Conservation (phyloP, 768 basidiomycete genomes). For the Podaxis rugospora region DNA sequence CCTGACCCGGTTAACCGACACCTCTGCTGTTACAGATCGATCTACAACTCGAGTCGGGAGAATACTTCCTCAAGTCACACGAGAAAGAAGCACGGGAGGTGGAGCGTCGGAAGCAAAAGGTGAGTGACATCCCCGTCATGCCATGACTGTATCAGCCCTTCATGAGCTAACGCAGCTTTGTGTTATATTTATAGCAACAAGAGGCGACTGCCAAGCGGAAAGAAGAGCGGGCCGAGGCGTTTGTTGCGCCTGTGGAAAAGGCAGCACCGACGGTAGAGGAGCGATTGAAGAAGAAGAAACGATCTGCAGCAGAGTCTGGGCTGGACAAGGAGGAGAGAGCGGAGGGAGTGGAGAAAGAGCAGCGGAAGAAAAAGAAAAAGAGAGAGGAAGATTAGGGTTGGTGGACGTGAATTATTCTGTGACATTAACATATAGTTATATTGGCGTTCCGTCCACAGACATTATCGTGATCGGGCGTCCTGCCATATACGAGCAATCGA, state of each 20-base stretch:
- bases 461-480: background rate
- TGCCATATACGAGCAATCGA: too few relatives aligned
- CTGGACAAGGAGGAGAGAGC: conserved; percentile 32
- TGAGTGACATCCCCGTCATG: conserved; percentile 20
- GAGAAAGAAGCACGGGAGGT: conserved; percentile 81
- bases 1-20: background rate
- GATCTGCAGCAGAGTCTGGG: conserved; percentile 29
- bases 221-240: conserved; percentile 82
- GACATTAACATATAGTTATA: background rate
- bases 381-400: conserved; percentile 19
- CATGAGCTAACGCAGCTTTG: background rate
- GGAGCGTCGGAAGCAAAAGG: conserved; percentile 74
- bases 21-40: conserved; percentile 55
- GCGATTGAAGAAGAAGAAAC: conserved; percentile 56
- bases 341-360: conserved; percentile 23
- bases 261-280: conserved; percentile 73
- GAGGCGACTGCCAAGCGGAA: conserved; percentile 66
- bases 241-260: conserved; percentile 81
- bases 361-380: conserved; percentile 32
- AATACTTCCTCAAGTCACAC: conserved; percentile 92
- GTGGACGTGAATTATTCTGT: background rate
- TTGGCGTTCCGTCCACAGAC: background rate
- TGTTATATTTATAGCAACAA: conserved; percentile 55
- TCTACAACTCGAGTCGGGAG: conserved; percentile 91
- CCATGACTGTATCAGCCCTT: background rate